A percentile compares a stretch with the other conserved stretches of the same genome.
phyloP scores from a whole-genome alignment of 345 rosid species.

The Fremontodendron californicum region DNA sequence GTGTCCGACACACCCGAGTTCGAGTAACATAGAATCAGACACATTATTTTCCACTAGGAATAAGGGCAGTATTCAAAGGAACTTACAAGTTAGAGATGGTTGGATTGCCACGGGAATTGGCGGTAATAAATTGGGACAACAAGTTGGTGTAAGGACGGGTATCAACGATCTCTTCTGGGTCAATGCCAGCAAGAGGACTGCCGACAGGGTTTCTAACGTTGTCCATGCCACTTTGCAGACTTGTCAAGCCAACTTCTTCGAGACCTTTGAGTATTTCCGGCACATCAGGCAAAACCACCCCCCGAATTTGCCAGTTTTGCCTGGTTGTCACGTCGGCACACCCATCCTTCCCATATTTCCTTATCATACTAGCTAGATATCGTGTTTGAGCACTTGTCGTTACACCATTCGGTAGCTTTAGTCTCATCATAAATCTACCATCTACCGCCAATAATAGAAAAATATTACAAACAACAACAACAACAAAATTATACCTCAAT shows the following conservation, averaged over 20 bases:
- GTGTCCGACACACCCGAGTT: too few species aligned
- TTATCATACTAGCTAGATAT: background rate
- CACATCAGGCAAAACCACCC: constrained; percentile 58
- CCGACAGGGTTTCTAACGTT: constrained; percentile 92
- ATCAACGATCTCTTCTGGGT: too few species aligned
- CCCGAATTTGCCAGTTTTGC: background rate
- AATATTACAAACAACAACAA: too few species aligned
- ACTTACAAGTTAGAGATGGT: constrained; percentile 75
- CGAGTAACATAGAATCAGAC: too few species aligned
- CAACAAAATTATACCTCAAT: too few species aligned
- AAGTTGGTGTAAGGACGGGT: background rate
- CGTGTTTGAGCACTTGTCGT: background rate
- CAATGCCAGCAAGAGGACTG: too few species aligned
- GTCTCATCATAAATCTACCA: too few species aligned
- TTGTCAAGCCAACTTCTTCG: constrained; percentile 72
- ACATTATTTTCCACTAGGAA: background rate
- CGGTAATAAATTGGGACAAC: background rate
- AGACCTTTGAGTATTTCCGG: constrained; percentile 38
- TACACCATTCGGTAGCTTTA: too few species aligned
- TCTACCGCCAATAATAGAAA: too few species aligned
- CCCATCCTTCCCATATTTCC: background rate
- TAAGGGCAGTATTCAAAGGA: background rate
- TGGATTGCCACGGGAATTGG: constrained; percentile 51
- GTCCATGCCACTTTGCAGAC: constrained; percentile 98
- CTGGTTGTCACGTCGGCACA: background rate